These are phyloP conservation scores for Ganoderma lucidum DNA, from an alignment of 1,284 basidiomycete species.

Conservation along the genomic window DNA sequence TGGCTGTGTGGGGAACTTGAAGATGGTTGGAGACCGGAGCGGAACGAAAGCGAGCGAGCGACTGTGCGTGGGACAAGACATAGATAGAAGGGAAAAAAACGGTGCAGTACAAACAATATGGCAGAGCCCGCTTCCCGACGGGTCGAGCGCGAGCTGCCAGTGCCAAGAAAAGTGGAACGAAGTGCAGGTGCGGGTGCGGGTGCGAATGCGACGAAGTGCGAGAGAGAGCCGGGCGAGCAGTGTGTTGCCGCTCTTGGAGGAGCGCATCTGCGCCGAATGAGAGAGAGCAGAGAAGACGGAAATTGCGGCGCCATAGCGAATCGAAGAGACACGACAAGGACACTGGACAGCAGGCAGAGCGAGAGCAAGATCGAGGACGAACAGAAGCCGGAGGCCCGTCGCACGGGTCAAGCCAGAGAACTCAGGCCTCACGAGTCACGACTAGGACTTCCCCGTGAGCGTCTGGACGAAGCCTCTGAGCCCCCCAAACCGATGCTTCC, in stretches of 20 bases:
- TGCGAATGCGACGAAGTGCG: conserved; percentile 5
- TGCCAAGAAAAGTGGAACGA: not conserved
- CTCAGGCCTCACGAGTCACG: conserved; percentile 6
- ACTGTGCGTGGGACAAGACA: conserved; percentile 5
- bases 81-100: conserved; percentile 13
- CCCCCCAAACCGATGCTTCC: conserved; percentile 41
- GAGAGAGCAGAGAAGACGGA: conserved; percentile 1
- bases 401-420: not conserved
- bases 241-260: not conserved
- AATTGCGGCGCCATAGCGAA: not conserved
- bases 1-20: not conserved
- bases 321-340: not conserved
- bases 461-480: conserved; percentile 46
- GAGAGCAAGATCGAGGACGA: not conserved
- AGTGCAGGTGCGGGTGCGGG: not conserved
- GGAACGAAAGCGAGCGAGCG: not conserved
- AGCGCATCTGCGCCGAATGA: conserved; percentile 15
- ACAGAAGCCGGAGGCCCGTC: not conserved
- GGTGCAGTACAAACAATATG: conserved; percentile 2
- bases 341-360: not conserved
- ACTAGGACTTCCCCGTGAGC: conserved; percentile 40
- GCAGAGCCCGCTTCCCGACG: not conserved
- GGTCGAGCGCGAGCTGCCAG: not conserved
- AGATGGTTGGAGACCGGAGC: not conserved
- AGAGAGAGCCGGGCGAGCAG: not conserved